phyloP scores from a whole-genome alignment of 768 basidiomycete genomes.

The Suillus plorans region DNA sequence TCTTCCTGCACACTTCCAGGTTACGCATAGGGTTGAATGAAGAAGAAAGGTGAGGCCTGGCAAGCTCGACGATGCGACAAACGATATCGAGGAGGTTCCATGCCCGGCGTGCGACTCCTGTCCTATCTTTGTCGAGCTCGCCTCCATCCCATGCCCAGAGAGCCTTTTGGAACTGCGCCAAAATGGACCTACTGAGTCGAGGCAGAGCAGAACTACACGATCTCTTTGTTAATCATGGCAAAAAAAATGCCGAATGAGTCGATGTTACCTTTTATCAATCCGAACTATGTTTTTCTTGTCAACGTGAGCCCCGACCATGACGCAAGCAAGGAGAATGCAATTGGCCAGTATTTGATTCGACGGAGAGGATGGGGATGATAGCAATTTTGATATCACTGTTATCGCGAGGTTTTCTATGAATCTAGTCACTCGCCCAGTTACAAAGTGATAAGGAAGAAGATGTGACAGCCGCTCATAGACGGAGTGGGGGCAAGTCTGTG shows the following conservation, averaged over 20 bases:
- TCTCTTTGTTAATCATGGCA: neutral
- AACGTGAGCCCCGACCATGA: neutral
- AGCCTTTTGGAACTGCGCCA: too few relatives aligned
- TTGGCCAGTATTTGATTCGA: neutral
- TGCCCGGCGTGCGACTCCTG: neutral
- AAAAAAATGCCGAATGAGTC: neutral
- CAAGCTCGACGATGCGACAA: neutral
- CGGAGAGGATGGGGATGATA: neutral
- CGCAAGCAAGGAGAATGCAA: neutral
- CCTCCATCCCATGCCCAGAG: too few relatives aligned
- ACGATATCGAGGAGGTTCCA: neutral
- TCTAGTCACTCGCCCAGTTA: neutral
- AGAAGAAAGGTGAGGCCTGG: fast-evolving
- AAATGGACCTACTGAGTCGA: neutral
- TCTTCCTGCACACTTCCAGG: too few relatives aligned
- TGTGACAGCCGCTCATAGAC: neutral
- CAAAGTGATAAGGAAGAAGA: neutral
- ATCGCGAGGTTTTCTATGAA: neutral
- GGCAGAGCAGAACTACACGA: neutral
- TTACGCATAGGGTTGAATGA: neutral
- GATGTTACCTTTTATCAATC: neutral
- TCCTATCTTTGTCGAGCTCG: neutral
- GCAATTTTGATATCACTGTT: neutral
- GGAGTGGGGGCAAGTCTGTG: neutral
- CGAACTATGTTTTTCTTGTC: neutral